These are phyloP conservation scores for Prunus campanulata DNA, from an alignment of 306 rosid genomes.

Conservation along the genomic window DNA sequence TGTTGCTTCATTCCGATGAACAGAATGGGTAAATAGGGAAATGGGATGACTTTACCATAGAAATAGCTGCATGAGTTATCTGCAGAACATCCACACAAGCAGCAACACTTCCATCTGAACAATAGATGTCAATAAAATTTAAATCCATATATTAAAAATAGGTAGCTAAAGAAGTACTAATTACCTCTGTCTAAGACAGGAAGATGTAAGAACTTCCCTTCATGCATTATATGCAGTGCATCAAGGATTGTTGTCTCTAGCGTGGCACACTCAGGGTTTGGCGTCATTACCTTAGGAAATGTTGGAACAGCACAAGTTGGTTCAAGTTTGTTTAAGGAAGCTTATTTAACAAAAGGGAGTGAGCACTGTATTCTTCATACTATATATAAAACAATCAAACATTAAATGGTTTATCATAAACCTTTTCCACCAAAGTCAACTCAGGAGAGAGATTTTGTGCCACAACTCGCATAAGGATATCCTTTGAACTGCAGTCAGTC, in stretches of 20 bases:
- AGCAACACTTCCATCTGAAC: slow-evolving; percentile 69
- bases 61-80: slow-evolving; percentile 85
- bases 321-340: background rate
- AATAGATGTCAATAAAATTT: slow-evolving; percentile 15
- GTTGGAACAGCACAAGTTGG: background rate
- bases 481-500: slow-evolving; percentile 72
- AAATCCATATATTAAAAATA: background rate
- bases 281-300: slow-evolving; percentile 79
- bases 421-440: slow-evolving; percentile 89
- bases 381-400: background rate
- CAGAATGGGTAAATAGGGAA: background rate
- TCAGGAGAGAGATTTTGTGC: slow-evolving; percentile 90
- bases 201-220: slow-evolving; percentile 93
- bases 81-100: slow-evolving; percentile 94
- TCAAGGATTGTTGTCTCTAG: slow-evolving; percentile 86
- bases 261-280: slow-evolving; percentile 84
- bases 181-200: slow-evolving; percentile 88
- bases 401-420: slow-evolving; percentile 8
- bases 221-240: slow-evolving; percentile 91
- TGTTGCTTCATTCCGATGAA: background rate
- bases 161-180: slow-evolving; percentile 26
- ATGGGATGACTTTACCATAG: slow-evolving; percentile 58
- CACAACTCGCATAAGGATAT: slow-evolving; percentile 90
- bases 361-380: background rate
- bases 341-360: background rate